Conservation (phyloP, 2,329 filamentous ascomycete species). For the Phyllosticta ampelicida region DNA sequence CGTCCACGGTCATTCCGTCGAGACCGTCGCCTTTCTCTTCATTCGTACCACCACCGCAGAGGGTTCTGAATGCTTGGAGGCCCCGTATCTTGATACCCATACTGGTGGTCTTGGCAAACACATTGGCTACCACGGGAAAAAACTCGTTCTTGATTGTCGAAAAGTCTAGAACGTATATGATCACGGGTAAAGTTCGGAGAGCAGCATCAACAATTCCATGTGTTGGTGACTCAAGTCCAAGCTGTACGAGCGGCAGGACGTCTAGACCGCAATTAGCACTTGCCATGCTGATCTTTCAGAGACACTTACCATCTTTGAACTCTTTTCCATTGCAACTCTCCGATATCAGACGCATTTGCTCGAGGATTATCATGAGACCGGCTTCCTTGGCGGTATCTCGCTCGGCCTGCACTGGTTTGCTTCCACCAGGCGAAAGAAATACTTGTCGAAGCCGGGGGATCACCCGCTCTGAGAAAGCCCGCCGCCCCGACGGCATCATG, state of each 20-base stretch:
- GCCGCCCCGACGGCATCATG: constrained; percentile 63
- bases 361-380: constrained; percentile 80
- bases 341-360: constrained; percentile 66
- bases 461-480: constrained; percentile 74
- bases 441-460: constrained; percentile 76
- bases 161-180: constrained; percentile 87
- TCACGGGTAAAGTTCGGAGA: constrained; percentile 62
- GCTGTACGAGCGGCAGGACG: constrained; percentile 72
- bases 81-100: constrained; percentile 90
- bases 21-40: constrained; percentile 55
- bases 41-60: constrained; percentile 63
- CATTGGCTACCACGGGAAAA: constrained; percentile 80
- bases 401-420: constrained; percentile 45
- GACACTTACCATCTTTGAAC: constrained; percentile 72
- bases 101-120: constrained; percentile 88
- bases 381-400: constrained; percentile 77
- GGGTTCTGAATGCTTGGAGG: constrained; percentile 76
- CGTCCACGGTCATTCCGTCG: constrained; percentile 51
- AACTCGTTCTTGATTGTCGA: constrained; percentile 95
- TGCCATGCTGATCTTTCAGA: background rate
- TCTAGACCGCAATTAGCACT: constrained; percentile 42
- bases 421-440: constrained; percentile 51
- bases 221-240: constrained; percentile 78
- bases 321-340: constrained; percentile 81
- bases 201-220: constrained; percentile 82